phyloP scores from a whole-genome alignment of 495 filamentous ascomycete species.

The Tuber umbilicatum region DNA sequence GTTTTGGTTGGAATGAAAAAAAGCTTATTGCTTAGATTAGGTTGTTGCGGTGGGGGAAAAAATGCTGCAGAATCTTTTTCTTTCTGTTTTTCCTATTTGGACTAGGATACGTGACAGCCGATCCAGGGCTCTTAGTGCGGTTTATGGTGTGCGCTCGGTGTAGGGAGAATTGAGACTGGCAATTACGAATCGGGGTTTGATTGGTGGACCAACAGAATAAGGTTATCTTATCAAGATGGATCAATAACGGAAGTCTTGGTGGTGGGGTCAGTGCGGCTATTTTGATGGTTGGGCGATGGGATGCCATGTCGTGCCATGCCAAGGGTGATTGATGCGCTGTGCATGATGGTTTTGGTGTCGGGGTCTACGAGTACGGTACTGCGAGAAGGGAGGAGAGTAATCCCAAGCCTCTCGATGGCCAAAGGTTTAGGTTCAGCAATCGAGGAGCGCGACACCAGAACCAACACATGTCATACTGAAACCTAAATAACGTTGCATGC shows the following conservation, averaged over 20 bases:
- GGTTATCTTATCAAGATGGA: slow-evolving; percentile 2
- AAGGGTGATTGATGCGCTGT: neutral
- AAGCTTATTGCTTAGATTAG: neutral
- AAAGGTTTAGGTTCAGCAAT: too few relatives aligned
- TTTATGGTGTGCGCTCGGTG: neutral
- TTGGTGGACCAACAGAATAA: neutral
- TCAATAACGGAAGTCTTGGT: neutral
- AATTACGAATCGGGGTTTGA: neutral
- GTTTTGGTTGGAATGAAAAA: neutral
- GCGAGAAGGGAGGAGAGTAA: neutral
- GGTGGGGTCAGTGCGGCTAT: neutral
- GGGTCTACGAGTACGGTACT: too few relatives aligned
- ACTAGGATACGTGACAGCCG: neutral
- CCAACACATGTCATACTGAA: too few relatives aligned
- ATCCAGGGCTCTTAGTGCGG: neutral
- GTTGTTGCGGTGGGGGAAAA: neutral
- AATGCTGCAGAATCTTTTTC: neutral
- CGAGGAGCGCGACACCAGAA: too few relatives aligned
- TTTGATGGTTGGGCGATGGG: neutral
- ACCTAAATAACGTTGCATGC: too few relatives aligned
- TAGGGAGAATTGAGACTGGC: neutral
- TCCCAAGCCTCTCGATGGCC: too few relatives aligned
- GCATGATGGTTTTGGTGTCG: neutral
- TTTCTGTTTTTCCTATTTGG: neutral
- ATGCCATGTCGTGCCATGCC: neutral